phyloP scores from a whole-genome alignment of 345 rosid genomes.

The Firmiana major region DNA sequence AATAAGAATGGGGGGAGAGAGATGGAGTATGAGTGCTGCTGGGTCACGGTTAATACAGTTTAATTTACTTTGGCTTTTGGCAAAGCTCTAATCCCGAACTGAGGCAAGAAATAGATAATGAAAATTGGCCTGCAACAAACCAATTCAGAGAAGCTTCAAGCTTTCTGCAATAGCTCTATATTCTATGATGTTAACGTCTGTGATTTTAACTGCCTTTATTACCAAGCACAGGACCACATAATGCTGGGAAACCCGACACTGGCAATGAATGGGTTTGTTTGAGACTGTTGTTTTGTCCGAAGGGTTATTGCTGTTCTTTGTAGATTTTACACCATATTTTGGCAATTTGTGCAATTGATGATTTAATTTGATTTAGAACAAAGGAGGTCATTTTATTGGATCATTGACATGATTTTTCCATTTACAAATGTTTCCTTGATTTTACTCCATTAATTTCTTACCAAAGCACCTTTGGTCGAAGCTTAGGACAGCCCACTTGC shows the following conservation, averaged over 20 bases:
- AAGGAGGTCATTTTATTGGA: background rate
- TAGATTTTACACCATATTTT: background rate
- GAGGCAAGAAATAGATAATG: conserved; percentile 6
- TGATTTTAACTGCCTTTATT: conserved; percentile 10
- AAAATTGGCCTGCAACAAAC: background rate
- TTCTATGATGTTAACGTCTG: background rate
- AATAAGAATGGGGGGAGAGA: background rate
- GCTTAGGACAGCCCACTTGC: background rate
- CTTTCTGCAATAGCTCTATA: conserved; percentile 12
- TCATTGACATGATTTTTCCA: background rate
- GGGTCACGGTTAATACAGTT: conserved; percentile 16
- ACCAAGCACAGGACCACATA: background rate
- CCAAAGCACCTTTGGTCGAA: background rate
- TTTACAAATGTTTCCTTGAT: background rate
- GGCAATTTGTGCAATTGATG: background rate
- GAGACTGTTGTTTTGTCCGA: conserved; percentile 4
- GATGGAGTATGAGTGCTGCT: conserved; percentile 9
- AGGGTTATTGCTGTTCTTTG: background rate
- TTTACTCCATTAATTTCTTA: background rate
- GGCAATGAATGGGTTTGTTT: background rate
- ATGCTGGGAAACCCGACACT: background rate
- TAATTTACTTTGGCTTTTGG: conserved; percentile 19
- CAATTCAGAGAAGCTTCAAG: background rate
- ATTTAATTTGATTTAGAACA: background rate
- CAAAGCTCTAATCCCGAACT: conserved; percentile 17